Conservation (phyloP, 768 basidiomycete genomes). For the Mycena rebaudengoi region DNA sequence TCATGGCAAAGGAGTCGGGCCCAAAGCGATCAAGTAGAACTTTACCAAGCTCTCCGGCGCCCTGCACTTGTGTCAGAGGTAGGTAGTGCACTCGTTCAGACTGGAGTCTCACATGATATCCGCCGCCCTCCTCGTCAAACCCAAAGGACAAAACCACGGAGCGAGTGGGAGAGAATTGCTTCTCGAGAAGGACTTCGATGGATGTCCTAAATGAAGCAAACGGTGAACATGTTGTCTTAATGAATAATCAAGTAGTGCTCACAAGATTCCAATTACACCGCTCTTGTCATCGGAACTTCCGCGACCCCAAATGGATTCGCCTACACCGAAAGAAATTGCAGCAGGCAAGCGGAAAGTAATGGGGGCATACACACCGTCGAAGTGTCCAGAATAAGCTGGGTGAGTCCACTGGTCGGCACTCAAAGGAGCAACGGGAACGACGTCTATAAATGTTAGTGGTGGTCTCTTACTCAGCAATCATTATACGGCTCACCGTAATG, state of each 20-base stretch:
- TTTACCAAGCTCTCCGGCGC: constrained; percentile 44
- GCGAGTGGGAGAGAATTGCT: constrained; percentile 21
- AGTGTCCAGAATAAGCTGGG: constrained; percentile 71
- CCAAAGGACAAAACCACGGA: constrained; percentile 48
- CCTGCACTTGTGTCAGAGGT: constrained; percentile 36
- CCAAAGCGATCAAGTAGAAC: constrained; percentile 60
- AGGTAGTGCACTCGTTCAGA: neutral
- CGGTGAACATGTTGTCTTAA: neutral
- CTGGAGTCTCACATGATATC: constrained; percentile 36
- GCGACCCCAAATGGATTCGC: constrained; percentile 75
- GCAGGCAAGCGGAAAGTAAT: neutral
- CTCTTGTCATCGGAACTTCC: constrained; percentile 48
- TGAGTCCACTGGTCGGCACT: constrained; percentile 66
- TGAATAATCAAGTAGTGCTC: neutral
- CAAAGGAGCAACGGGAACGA: constrained; percentile 69
- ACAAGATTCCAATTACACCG: neutral
- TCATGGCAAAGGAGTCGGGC: constrained; percentile 59
- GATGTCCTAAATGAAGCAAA: neutral
- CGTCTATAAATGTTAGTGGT: constrained; percentile 49
- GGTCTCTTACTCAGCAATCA: neutral
- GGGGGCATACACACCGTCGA: constrained; percentile 51
- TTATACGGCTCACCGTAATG: constrained; percentile 53
- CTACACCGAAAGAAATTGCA: constrained; percentile 34
- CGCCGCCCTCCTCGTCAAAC: constrained; percentile 62
- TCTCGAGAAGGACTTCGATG: constrained; percentile 25